phyloP scores from a whole-genome alignment of 148 eudicot species.

The Dysphania ambrosioides region DNA sequence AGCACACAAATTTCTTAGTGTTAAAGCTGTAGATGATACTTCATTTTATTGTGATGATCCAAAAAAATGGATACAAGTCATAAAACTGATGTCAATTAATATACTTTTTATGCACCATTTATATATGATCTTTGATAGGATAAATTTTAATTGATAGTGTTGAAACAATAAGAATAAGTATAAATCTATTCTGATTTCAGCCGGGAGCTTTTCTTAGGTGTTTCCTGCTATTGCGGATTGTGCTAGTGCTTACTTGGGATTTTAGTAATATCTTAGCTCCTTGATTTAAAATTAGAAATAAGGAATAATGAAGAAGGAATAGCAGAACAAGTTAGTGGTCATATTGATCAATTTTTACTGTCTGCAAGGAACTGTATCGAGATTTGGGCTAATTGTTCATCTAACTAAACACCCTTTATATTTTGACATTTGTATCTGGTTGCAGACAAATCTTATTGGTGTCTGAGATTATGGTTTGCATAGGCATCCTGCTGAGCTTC shows the following conservation, averaged over 20 bases:
- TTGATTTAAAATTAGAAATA: neutral
- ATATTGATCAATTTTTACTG: neutral
- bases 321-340: neutral
- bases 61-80: neutral
- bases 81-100: too few species aligned
- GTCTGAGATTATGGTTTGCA: constrained; percentile 63
- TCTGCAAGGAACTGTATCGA: neutral
- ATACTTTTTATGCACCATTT: too few species aligned
- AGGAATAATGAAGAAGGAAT: too few species aligned
- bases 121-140: too few species aligned
- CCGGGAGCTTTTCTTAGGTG: neutral
- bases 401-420: neutral
- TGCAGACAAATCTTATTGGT: constrained; percentile 72
- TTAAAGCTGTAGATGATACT: neutral
- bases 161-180: too few species aligned
- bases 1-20: too few species aligned
- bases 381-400: neutral
- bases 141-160: too few species aligned
- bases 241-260: neutral
- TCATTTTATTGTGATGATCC: neutral
- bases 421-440: neutral
- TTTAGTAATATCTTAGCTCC: neutral
- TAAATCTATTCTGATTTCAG: neutral
- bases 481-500: constrained; percentile 71
- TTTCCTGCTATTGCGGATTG: neutral